Conservation (phyloP, 495 filamentous ascomycete genomes). For the Viridothelium virens region DNA sequence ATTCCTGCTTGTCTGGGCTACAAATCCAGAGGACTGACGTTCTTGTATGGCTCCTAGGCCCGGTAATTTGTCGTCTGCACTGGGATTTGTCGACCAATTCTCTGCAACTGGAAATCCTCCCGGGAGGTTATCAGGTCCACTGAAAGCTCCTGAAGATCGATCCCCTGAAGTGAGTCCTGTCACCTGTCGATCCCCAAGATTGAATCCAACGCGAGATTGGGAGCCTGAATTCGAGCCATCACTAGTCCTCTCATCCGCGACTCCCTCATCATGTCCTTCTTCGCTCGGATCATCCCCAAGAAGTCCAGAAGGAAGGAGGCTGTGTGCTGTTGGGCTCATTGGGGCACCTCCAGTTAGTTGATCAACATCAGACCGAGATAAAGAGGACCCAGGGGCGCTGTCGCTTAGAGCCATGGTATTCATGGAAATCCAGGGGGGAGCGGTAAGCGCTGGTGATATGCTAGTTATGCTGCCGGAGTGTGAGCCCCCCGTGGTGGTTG, state of each 20-base stretch:
- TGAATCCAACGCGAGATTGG: neutral
- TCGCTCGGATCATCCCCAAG: slow-evolving; percentile 31
- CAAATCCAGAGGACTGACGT: slow-evolving; percentile 5
- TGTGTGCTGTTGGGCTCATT: slow-evolving; percentile 35
- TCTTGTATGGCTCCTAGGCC: slow-evolving; percentile 24
- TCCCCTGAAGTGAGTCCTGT: neutral
- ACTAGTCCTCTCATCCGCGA: slow-evolving; percentile 12
- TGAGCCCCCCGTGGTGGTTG: slow-evolving; percentile 16
- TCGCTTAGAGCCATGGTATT: slow-evolving; percentile 31
- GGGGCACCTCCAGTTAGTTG: slow-evolving; percentile 33
- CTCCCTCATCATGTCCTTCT: neutral
- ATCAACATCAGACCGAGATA: slow-evolving; percentile 34
- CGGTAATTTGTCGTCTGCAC: slow-evolving; percentile 14
- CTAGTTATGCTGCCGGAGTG: slow-evolving; percentile 26
- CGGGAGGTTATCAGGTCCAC: neutral
- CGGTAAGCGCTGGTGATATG: slow-evolving; percentile 24
- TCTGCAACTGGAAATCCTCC: neutral
- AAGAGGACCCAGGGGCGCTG: neutral
- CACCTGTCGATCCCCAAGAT: neutral
- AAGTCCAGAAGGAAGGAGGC: slow-evolving; percentile 36
- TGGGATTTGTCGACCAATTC: neutral
- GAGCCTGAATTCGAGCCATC: slow-evolving; percentile 13
- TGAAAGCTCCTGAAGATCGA: neutral
- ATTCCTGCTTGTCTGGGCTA: slow-evolving; percentile 12
- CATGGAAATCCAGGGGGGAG: slow-evolving; percentile 18